Percentiles rank a stretch among this genome's conserved stretches.
Evolutionary conservation across 495 filamentous ascomycete genomes (phyloP).

Genomic region (Neurospora africana): DNA sequence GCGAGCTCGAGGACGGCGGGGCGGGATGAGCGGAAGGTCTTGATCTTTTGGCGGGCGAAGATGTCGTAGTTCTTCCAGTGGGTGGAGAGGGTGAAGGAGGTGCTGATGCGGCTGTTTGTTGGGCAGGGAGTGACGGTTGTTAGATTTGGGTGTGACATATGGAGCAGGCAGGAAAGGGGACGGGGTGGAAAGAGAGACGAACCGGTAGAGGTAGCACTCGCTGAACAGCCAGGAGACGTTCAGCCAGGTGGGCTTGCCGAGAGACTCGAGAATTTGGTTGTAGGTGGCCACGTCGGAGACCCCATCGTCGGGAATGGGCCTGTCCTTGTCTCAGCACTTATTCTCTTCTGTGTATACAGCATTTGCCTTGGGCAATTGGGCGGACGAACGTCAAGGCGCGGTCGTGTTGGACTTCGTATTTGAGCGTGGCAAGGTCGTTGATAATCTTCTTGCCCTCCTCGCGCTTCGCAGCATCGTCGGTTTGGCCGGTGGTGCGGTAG

Average conservation of each 20-base stretch:
- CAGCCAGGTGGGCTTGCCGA: conserved; percentile 72
- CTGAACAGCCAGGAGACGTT: conserved; percentile 75
- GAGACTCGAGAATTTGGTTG: conserved; percentile 70
- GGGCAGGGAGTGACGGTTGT: neutral
- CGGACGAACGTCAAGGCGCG: conserved; percentile 61
- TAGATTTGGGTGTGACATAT: neutral
- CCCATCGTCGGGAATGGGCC: conserved; percentile 75
- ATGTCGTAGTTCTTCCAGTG: conserved; percentile 92
- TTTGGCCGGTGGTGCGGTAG: conserved; percentile 59
- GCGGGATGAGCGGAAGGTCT: conserved; percentile 85
- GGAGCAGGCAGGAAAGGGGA: neutral
- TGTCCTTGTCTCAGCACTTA: conserved; percentile 24
- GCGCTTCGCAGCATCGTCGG: conserved; percentile 49
- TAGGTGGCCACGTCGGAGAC: conserved; percentile 66
- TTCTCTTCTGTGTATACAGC: neutral
- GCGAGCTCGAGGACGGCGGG: conserved; percentile 87
- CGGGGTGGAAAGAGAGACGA: conserved; percentile 1
- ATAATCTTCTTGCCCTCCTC: conserved; percentile 82
- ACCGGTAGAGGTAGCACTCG: conserved; percentile 93
- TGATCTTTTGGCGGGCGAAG: conserved; percentile 83
- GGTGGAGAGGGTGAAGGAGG: conserved; percentile 62
- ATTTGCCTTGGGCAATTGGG: neutral
- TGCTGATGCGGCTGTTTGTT: conserved; percentile 56
- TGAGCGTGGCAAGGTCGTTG: conserved; percentile 67
- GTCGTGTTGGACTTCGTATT: conserved; percentile 94